These are phyloP conservation scores for Spergularia azorica DNA, from an alignment of 179 eudicot species.

Conservation along the genomic window DNA sequence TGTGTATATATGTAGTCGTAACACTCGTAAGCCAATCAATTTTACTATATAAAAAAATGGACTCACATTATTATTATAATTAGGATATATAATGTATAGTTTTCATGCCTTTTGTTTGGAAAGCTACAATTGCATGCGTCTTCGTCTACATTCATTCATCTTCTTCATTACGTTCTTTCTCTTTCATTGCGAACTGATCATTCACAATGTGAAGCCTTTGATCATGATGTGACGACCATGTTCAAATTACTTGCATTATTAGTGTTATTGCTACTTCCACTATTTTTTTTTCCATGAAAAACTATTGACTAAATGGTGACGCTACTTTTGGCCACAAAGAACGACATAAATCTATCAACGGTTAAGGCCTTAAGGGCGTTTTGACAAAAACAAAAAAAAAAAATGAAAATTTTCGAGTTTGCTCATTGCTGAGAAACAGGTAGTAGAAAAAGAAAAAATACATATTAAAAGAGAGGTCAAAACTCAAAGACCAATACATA, in stretches of 20 bases:
- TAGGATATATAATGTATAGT: background rate
- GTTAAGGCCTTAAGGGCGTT: no score
- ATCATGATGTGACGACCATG: background rate
- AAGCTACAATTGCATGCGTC: slow-evolving; percentile 21
- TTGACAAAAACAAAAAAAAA: no score
- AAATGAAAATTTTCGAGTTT: no score
- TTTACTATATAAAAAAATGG: background rate
- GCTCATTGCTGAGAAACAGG: no score
- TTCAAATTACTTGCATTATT: background rate
- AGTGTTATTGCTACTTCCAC: background rate
- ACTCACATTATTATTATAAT: no score
- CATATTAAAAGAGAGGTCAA: no score
- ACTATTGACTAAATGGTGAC: background rate
- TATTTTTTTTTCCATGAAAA: no score
- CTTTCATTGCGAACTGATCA: background rate
- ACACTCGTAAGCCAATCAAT: background rate
- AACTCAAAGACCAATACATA: no score
- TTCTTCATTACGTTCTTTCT: background rate
- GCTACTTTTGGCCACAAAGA: background rate
- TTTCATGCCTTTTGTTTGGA: slow-evolving; percentile 8
- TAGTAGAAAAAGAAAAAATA: no score
- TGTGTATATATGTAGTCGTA: background rate
- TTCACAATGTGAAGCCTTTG: background rate
- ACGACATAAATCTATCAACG: no score
- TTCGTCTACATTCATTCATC: slow-evolving; percentile 5